These are phyloP conservation scores for Myxozyma geophila DNA, from an alignment of 805 yeast species.

Conservation along the genomic window DNA sequence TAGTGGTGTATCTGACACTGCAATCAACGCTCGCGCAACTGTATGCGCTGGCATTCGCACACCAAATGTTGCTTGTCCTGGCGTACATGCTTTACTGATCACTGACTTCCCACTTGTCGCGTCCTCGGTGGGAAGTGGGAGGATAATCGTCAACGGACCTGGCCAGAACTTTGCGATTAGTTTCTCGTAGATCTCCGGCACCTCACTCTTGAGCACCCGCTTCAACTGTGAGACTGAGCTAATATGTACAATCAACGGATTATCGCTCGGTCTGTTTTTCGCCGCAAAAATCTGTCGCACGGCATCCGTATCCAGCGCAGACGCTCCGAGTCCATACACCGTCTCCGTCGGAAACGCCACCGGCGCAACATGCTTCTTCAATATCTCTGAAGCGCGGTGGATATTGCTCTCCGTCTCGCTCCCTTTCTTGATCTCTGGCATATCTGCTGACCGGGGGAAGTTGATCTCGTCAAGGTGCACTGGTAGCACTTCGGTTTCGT, in stretches of 20 bases:
- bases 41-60: conserved; percentile 87
- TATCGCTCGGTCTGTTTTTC: conserved; percentile 92
- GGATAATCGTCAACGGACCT: conserved; percentile 86
- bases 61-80: conserved; percentile 87
- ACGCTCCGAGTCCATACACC: conserved; percentile 94
- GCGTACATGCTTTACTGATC: conserved; percentile 78
- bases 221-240: conserved; percentile 72
- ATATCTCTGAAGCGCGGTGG: conserved; percentile 60
- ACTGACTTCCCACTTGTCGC: conserved; percentile 26
- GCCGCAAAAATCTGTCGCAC: conserved; percentile 81
- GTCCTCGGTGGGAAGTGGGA: conserved; percentile 58
- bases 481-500: conserved; percentile 14
- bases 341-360: conserved; percentile 98
- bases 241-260: conserved; percentile 90
- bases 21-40: conserved; percentile 87
- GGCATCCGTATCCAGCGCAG: conserved; percentile 72
- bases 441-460: conserved; percentile 17
- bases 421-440: conserved; percentile 11
- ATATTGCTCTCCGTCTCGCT: conserved; percentile 13
- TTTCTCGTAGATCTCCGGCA: conserved; percentile 71
- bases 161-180: conserved; percentile 86
- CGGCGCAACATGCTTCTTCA: conserved; percentile 58
- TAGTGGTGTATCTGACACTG: conserved; percentile 79
- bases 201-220: conserved; percentile 40
- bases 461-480: conserved; percentile 18